These are phyloP conservation scores for Didymella segeticola DNA, from an alignment of 2,329 filamentous ascomycete genomes.

Conservation along the genomic window DNA sequence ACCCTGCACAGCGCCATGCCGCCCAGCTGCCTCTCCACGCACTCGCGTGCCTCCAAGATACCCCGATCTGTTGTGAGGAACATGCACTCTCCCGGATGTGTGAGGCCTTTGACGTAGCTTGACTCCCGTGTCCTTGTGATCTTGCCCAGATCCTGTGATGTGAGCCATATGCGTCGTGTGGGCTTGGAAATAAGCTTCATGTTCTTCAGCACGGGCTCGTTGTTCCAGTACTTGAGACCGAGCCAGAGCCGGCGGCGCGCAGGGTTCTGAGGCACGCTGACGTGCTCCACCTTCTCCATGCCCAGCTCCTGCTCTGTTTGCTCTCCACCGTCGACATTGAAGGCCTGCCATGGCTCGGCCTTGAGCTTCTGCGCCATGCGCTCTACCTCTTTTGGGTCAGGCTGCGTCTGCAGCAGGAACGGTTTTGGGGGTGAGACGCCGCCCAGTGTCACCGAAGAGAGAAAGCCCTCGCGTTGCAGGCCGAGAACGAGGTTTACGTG, in stretches of 20 bases:
- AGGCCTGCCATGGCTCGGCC: conserved; percentile 52
- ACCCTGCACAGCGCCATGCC: conserved; percentile 79
- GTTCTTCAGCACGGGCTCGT: conserved; percentile 75
- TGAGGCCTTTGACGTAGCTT: conserved; percentile 73
- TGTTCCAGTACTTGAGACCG: conserved; percentile 88
- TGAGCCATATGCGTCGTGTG: conserved; percentile 72
- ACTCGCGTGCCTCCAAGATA: conserved; percentile 82
- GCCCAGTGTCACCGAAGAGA: conserved; percentile 78
- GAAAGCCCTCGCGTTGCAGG: conserved; percentile 81
- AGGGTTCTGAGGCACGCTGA: conserved; percentile 63
- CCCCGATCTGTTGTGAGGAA: conserved; percentile 80
- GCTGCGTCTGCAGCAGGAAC: conserved; percentile 42
- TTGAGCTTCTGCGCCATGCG: conserved; percentile 41
- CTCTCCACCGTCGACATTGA: conserved; percentile 18
- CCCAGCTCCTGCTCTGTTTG: conserved; percentile 22
- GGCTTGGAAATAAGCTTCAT: conserved; percentile 75
- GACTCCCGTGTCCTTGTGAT: conserved; percentile 73
- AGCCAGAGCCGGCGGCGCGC: conserved; percentile 81
- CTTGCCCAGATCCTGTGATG: conserved; percentile 65
- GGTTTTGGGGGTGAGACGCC: conserved; percentile 62
- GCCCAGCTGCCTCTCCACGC: conserved; percentile 79
- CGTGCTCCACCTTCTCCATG: conserved; percentile 29
- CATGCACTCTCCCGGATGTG: conserved; percentile 78
- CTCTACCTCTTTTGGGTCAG: conserved; percentile 36
- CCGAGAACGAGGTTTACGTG: conserved; percentile 78